Conservation (phyloP, 2,329 filamentous ascomycete species). For the Clarireedia paspali region DNA sequence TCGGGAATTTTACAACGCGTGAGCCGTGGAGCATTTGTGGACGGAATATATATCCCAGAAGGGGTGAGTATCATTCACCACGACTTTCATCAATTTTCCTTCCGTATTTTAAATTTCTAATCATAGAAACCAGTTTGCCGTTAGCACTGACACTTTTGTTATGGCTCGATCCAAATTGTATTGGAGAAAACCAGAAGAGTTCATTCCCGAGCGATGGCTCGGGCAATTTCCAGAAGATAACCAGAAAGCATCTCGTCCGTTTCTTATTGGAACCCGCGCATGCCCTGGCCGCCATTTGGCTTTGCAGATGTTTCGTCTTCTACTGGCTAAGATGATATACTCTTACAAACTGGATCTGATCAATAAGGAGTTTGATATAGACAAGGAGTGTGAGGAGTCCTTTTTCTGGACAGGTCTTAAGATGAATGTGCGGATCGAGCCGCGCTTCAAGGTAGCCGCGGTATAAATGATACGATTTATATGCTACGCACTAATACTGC, state of each 20-base stretch:
- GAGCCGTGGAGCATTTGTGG: background rate
- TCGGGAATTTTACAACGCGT: background rate
- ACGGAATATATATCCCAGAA: background rate
- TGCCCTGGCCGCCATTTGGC: background rate
- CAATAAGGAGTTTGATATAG: background rate
- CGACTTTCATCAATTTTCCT: background rate
- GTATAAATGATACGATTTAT: no score
- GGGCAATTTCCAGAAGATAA: background rate
- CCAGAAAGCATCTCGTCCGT: background rate
- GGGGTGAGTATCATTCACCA: background rate
- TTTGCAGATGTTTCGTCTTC: background rate
- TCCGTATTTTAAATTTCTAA: background rate
- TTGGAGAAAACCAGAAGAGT: background rate
- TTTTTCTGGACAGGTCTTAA: background rate
- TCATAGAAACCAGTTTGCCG: background rate
- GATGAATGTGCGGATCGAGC: background rate
- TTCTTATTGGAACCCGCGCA: background rate
- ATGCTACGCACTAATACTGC: no score
- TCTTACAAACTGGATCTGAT: background rate
- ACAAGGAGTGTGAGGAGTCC: background rate
- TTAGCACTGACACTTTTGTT: background rate
- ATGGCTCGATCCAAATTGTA: background rate
- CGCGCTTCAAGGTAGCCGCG: background rate
- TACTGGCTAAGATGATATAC: background rate
- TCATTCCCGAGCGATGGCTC: background rate